Evolutionary conservation across 2,329 filamentous ascomycete genomes (phyloP).

Genomic region (Exophiala oligosperma): DNA sequence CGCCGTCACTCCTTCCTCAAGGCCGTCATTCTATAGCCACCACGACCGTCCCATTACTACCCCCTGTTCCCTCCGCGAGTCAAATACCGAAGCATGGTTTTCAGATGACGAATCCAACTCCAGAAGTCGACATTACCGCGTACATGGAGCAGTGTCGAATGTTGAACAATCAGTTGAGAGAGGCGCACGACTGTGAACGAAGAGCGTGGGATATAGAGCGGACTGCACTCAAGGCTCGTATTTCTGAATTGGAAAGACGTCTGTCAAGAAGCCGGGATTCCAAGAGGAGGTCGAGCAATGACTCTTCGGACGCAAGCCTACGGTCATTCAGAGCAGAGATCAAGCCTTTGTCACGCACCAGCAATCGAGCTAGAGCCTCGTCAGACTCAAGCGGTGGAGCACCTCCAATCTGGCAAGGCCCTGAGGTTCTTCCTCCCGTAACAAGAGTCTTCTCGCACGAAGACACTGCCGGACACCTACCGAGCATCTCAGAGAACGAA

Average conservation of each 20-base stretch:
- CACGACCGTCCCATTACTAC: constrained; percentile 34
- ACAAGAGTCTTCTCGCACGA: constrained; percentile 45
- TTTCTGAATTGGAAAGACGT: constrained; percentile 41
- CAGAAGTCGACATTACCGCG: constrained; percentile 32
- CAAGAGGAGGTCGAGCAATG: constrained; percentile 29
- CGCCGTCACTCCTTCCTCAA: constrained; percentile 35
- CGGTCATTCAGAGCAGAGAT: constrained; percentile 26
- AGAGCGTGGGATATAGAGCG: constrained; percentile 47
- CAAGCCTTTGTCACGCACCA: constrained; percentile 7
- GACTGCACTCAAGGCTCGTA: constrained; percentile 41
- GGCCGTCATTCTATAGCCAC: constrained; percentile 43
- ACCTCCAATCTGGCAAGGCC: constrained; percentile 45
- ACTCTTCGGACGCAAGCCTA: constrained; percentile 22
- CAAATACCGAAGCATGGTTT: constrained; percentile 26
- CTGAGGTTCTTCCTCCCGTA: constrained; percentile 40
- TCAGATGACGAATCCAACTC: constrained; percentile 23
- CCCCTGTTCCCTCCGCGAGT: constrained; percentile 29
- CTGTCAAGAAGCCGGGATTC: constrained; percentile 30
- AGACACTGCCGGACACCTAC: constrained; percentile 28
- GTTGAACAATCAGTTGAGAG: constrained; percentile 43
- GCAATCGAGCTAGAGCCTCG: constrained; percentile 6
- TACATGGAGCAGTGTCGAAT: constrained; percentile 45
- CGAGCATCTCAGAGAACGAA: constrained; percentile 36
- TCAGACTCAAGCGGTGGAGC: constrained; percentile 16
- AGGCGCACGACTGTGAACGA: constrained; percentile 44